Percentiles rank a stretch among this genome's conserved stretches.
Conservation (phyloP, 2,329 filamentous ascomycete species). For the Xylariaceae sp. region DNA sequence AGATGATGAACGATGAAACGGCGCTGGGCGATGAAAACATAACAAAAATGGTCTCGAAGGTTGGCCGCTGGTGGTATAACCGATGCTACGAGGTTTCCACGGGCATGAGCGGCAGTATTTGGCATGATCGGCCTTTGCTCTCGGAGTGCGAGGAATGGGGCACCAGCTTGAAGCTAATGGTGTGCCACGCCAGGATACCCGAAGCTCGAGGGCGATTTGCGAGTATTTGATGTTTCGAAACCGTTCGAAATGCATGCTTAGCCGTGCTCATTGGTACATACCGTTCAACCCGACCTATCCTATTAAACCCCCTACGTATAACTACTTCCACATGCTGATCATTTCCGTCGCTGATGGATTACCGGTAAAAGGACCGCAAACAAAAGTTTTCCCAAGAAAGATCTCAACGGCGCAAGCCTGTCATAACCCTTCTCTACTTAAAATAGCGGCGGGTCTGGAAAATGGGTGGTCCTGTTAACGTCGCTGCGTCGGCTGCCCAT, state of each 20-base stretch:
- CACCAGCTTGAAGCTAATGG: constrained; percentile 84
- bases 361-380: no score
- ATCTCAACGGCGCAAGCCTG: constrained; percentile 19
- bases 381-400: constrained; percentile 1
- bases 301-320: no score
- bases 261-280: no score
- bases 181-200: constrained; percentile 86
- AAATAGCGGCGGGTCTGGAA: constrained; percentile 4
- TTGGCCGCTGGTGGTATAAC: constrained; percentile 95
- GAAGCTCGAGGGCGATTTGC: constrained; percentile 44
- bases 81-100: constrained; percentile 77
- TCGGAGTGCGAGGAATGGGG: constrained; percentile 81
- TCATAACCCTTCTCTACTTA: constrained; percentile 9
- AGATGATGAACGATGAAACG: constrained; percentile 69
- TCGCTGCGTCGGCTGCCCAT: no score
- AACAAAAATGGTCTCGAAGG: constrained; percentile 84
- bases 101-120: constrained; percentile 62
- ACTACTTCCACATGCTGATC: no score
- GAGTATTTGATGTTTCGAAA: constrained; percentile 39
- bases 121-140: constrained; percentile 70
- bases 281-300: no score
- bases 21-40: constrained; percentile 75
- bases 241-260: no score
- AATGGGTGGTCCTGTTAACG: not conserved
- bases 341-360: no score